phyloP scores from a whole-genome alignment of 371 early-diverging fungal species.

The Apophysomyces sp. region DNA sequence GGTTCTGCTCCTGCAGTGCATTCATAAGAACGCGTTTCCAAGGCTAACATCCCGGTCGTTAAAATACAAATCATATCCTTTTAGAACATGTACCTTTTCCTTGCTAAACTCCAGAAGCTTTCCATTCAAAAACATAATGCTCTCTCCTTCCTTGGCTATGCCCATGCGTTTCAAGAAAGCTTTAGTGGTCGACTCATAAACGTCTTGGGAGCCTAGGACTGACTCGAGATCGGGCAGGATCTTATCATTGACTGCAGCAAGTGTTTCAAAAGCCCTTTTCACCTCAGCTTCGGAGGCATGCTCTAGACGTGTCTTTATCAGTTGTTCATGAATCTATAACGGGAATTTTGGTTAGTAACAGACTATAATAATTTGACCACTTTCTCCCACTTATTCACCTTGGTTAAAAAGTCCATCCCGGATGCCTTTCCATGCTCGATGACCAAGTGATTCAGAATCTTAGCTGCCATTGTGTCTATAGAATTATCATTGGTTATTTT shows the following conservation, averaged over 20 bases:
- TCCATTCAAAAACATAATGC: slow-evolving; percentile 79
- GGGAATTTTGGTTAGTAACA: not conserved
- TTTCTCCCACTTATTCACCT: slow-evolving; percentile 14
- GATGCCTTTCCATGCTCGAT: slow-evolving; percentile 23
- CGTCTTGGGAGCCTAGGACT: slow-evolving; percentile 21
- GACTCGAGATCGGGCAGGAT: slow-evolving; percentile 20
- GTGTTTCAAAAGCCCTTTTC: not conserved
- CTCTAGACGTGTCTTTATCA: not conserved
- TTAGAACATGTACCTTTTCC: slow-evolving; percentile 22
- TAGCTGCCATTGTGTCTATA: slow-evolving; percentile 45
- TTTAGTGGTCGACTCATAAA: slow-evolving; percentile 16
- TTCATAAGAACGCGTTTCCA: slow-evolving; percentile 37
- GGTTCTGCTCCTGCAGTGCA: slow-evolving; percentile 30
- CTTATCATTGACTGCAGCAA: slow-evolving; percentile 7
- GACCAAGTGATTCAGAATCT: slow-evolving; percentile 39
- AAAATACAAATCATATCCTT: not conserved
- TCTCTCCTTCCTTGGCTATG: slow-evolving; percentile 24
- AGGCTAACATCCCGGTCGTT: slow-evolving; percentile 13
- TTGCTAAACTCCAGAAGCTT: slow-evolving; percentile 61
- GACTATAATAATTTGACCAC: no score
- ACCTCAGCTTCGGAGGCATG: not conserved
- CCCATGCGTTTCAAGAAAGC: slow-evolving; percentile 38
- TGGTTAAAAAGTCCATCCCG: slow-evolving; percentile 38
- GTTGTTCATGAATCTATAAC: slow-evolving; percentile 1
- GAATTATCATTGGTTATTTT: not conserved